phyloP scores from a whole-genome alignment of 805 yeast genomes.

The Candida stauntonica region DNA sequence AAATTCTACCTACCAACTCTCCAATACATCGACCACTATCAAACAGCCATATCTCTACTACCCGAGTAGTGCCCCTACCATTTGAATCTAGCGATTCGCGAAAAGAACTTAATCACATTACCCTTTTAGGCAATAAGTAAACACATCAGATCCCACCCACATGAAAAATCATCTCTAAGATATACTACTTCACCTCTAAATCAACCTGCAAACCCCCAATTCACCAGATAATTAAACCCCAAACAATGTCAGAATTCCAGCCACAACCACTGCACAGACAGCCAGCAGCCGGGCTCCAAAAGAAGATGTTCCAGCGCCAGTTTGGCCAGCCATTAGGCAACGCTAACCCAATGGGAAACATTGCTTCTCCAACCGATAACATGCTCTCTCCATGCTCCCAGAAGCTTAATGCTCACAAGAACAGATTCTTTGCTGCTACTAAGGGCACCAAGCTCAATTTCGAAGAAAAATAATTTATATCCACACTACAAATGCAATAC shows the following conservation, averaged over 20 bases:
- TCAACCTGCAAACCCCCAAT: too few relatives aligned
- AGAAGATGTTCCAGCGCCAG: slow-evolving; percentile 22
- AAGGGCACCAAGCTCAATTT: slow-evolving; percentile 15
- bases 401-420: slow-evolving; percentile 47
- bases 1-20: too few relatives aligned
- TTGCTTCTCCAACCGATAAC: slow-evolving; percentile 52
- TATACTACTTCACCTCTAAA: too few relatives aligned
- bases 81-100: too few relatives aligned
- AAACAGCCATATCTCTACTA: too few relatives aligned
- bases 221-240: background rate
- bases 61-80: too few relatives aligned
- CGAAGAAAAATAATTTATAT: background rate
- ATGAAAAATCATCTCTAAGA: too few relatives aligned
- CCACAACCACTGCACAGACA: slow-evolving; percentile 29
- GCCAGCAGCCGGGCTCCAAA: slow-evolving; percentile 17
- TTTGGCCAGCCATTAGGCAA: slow-evolving; percentile 8
- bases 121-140: slow-evolving; percentile 17
- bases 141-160: slow-evolving; percentile 4
- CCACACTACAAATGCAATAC: background rate
- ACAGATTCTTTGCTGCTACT: slow-evolving; percentile 30
- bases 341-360: slow-evolving; percentile 3
- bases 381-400: slow-evolving; percentile 56
- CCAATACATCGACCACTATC: too few relatives aligned
- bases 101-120: slow-evolving; percentile 2
- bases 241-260: slow-evolving; percentile 26